phyloP scores from a whole-genome alignment of 1,284 basidiomycete species.

The Moniliophthora roreri region DNA sequence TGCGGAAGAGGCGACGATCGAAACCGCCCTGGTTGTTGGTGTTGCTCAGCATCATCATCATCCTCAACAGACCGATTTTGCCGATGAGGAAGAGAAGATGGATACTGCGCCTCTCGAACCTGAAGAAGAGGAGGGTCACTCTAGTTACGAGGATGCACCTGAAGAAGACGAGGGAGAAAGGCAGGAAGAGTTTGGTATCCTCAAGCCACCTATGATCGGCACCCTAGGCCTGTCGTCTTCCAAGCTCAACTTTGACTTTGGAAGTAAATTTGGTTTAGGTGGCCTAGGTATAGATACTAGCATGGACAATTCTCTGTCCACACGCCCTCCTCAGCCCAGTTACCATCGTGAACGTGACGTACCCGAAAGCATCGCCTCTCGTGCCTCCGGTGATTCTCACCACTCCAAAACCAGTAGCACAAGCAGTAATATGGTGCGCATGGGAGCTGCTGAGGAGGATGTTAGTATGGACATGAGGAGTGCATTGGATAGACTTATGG shows the following conservation, averaged over 20 bases:
- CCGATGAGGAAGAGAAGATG: not conserved
- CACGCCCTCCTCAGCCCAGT: not conserved
- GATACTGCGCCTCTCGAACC: too few relatives aligned
- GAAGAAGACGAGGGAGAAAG: slow-evolving; percentile 13
- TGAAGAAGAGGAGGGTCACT: slow-evolving; percentile 1
- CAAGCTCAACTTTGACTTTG: slow-evolving; percentile 43
- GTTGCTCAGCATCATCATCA: slow-evolving; percentile 13
- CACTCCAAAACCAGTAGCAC: slow-evolving; percentile 13
- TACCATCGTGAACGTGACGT: not conserved
- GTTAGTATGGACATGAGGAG: slow-evolving; percentile 73
- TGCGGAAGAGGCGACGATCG: slow-evolving; percentile 45
- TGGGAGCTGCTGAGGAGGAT: slow-evolving; percentile 34
- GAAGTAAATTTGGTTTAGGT: slow-evolving; percentile 43
- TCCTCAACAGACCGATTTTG: slow-evolving; percentile 7
- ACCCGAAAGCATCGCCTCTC: slow-evolving; percentile 19
- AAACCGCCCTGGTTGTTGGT: slow-evolving; percentile 29
- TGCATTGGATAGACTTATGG: slow-evolving; percentile 76
- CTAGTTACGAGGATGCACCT: slow-evolving; percentile 12
- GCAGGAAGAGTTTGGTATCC: slow-evolving; percentile 33
- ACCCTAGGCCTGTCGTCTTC: slow-evolving; percentile 11
- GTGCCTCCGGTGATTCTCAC: not conserved
- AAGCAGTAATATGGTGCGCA: slow-evolving; percentile 12
- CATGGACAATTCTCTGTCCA: slow-evolving; percentile 13
- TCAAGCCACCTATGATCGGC: slow-evolving; percentile 16
- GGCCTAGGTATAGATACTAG: slow-evolving; percentile 22